A percentile compares a stretch with the other conserved stretches of the same genome.
phyloP scores from a whole-genome alignment of 768 basidiomycete genomes.

The Brasilioporus rufonigricans region DNA sequence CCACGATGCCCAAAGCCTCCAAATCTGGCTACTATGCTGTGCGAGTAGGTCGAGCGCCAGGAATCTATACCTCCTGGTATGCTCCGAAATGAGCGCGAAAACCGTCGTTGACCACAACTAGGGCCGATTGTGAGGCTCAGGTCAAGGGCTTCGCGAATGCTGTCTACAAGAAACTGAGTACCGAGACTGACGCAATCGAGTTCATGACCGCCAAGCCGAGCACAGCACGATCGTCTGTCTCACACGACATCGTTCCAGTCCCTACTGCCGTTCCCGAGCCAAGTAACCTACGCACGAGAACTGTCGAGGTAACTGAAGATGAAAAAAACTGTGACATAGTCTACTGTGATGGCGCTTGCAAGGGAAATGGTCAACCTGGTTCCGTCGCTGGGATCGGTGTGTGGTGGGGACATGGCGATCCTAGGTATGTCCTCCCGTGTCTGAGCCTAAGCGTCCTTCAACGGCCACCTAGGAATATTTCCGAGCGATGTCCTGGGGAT shows the following conservation, averaged over 20 bases:
- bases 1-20: slow-evolving; percentile 37
- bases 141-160: slow-evolving; percentile 63
- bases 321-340: slow-evolving; percentile 48
- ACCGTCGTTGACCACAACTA: slow-evolving; percentile 32
- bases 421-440: slow-evolving; percentile 38
- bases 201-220: slow-evolving; percentile 44
- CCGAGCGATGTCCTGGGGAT: slow-evolving; percentile 77
- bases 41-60: slow-evolving; percentile 55
- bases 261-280: background rate
- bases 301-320: slow-evolving; percentile 17
- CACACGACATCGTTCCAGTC: slow-evolving; percentile 26
- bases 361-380: slow-evolving; percentile 68
- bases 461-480: slow-evolving; percentile 59
- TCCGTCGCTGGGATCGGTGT: slow-evolving; percentile 84
- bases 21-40: slow-evolving; percentile 74
- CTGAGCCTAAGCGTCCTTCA: background rate
- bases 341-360: slow-evolving; percentile 87
- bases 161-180: slow-evolving; percentile 65
- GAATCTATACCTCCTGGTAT: slow-evolving; percentile 73
- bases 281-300: background rate
- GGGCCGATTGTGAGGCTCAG: slow-evolving; percentile 72
- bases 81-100: slow-evolving; percentile 30
- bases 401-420: slow-evolving; percentile 76
- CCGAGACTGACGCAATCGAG: slow-evolving; percentile 51
- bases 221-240: slow-evolving; percentile 5